Conservation (phyloP, 805 yeast genomes). For the Zygotorulaspora danielsina region DNA sequence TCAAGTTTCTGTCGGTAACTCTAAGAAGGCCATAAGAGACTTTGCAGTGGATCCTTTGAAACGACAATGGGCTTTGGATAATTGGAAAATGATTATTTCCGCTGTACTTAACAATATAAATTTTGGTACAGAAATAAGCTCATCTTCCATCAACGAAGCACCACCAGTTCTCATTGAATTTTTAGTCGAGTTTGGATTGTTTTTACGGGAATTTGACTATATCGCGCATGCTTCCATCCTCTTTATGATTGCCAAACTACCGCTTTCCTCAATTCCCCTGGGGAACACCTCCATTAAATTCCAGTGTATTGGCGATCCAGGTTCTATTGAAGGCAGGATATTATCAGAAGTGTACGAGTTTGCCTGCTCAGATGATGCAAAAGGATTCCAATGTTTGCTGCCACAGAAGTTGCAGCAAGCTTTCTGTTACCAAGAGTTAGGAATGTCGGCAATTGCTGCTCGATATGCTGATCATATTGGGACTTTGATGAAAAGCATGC, state of each 20-base stretch:
- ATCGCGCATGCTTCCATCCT: conserved; percentile 42
- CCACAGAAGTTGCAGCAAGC: conserved; percentile 66
- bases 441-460: conserved; percentile 53
- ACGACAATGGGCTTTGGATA: conserved; percentile 45
- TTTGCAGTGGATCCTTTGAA: conserved; percentile 40
- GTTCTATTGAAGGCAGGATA: conserved; percentile 43
- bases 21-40: conserved; percentile 48
- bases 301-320: conserved; percentile 38
- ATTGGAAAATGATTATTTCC: conserved; percentile 50
- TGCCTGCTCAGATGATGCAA: conserved; percentile 37
- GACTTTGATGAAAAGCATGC: conserved; percentile 38
- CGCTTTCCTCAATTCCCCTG: conserved; percentile 37
- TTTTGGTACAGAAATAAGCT: conserved; percentile 7
- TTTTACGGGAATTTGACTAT: conserved; percentile 37
- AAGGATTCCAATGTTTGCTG: conserved; percentile 48
- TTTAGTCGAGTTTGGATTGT: conserved; percentile 48
- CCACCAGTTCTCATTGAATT: conserved; percentile 38
- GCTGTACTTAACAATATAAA: conserved; percentile 37
- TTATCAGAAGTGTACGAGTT: conserved; percentile 72
- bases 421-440: conserved; percentile 62
- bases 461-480: conserved; percentile 54
- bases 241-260: conserved; percentile 45
- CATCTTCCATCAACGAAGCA: conserved; percentile 11
- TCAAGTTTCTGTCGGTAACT: conserved; percentile 61
- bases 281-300: conserved; percentile 37